Evolutionary conservation across 2,329 filamentous ascomycete species (phyloP).

Genomic region (Alternaria sp.): DNA sequence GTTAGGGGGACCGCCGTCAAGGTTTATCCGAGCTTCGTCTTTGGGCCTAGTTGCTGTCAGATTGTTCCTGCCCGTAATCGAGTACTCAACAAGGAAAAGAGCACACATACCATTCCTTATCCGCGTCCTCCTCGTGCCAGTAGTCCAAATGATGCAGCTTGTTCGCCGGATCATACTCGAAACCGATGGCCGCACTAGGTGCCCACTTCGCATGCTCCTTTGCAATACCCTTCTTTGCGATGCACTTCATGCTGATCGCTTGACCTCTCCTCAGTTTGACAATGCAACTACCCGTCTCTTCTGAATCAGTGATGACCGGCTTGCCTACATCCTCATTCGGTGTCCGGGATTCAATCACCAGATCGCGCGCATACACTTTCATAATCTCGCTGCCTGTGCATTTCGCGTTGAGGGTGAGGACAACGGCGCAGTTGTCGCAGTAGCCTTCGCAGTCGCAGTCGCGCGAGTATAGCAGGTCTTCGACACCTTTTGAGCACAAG

Average conservation of each 20-base stretch:
- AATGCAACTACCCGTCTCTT: constrained; percentile 83
- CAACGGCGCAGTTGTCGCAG: constrained; percentile 90
- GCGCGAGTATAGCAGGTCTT: constrained; percentile 82
- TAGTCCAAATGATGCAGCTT: constrained; percentile 90
- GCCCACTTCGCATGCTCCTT: constrained; percentile 99
- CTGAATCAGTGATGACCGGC: constrained; percentile 84
- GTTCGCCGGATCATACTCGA: constrained; percentile 98
- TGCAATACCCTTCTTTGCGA: constrained; percentile 97
- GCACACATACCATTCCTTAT: constrained; percentile 78
- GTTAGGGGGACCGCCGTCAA: constrained; percentile 75
- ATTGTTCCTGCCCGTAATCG: not conserved
- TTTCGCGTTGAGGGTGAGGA: constrained; percentile 82
- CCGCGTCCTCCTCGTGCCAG: constrained; percentile 91
- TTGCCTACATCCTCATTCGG: constrained; percentile 78
- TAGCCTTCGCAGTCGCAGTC: constrained; percentile 97
- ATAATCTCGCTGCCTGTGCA: constrained; percentile 88
- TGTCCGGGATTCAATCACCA: constrained; percentile 75
- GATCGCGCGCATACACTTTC: constrained; percentile 90
- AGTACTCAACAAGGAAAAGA: not conserved
- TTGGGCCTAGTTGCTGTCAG: constrained; percentile 68
- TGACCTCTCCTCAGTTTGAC: constrained; percentile 90
- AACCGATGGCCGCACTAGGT: constrained; percentile 88
- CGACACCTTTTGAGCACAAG: constrained; percentile 82
- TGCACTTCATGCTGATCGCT: constrained; percentile 87
- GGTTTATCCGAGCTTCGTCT: constrained; percentile 80